Percentiles rank a stretch among this genome's conserved stretches.
Conservation (phyloP, 352 stramenopile genomes). For the Pelagophyceae sp. region DNA sequence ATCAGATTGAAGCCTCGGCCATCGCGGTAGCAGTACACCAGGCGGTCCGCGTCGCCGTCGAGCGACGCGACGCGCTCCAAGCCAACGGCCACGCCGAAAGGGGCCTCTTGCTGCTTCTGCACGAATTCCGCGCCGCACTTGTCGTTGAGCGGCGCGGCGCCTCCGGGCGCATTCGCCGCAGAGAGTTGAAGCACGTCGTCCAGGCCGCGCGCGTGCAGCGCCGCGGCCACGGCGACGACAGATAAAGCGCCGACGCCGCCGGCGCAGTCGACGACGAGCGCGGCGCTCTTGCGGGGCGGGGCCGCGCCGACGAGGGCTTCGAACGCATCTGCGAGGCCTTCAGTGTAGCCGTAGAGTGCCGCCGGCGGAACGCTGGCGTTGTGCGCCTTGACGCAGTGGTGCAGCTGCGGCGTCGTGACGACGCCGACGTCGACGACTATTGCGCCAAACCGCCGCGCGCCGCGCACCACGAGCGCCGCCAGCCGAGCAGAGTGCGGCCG, state of each 20-base stretch:
- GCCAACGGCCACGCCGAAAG: conserved; percentile 28
- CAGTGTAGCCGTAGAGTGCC: conserved; percentile 84
- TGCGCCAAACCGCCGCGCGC: conserved; percentile 69
- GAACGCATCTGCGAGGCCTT: conserved; percentile 83
- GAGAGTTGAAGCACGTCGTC: conserved; percentile 20
- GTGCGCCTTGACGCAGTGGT: conserved; percentile 77
- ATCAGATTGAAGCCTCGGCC: conserved; percentile 64
- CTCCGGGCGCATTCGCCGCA: conserved; percentile 41
- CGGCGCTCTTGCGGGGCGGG: conserved; percentile 28
- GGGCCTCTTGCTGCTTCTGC: conserved; percentile 79
- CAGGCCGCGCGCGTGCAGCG: conserved; percentile 29
- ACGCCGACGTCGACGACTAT: conserved; percentile 86
- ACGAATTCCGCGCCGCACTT: conserved; percentile 90
- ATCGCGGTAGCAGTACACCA: conserved; percentile 92
- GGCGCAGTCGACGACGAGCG: conserved; percentile 80
- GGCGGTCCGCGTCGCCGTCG: conserved; percentile 93
- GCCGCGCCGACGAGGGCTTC: conserved; percentile 62
- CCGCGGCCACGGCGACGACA: conserved; percentile 28
- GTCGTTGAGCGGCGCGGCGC: conserved; percentile 82
- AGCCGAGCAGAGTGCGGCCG: conserved; percentile 64
- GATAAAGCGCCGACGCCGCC: conserved; percentile 78
- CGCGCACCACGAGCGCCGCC: conserved; percentile 55
- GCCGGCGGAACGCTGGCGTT: conserved; percentile 35
- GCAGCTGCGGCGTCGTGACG: conserved; percentile 91
- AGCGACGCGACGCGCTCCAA: conserved; percentile 72